A percentile compares a stretch with the other conserved stretches of the same genome.
phyloP scores from a whole-genome alignment of 164 flowering plant genomes.

The Pachysandra terminalis region DNA sequence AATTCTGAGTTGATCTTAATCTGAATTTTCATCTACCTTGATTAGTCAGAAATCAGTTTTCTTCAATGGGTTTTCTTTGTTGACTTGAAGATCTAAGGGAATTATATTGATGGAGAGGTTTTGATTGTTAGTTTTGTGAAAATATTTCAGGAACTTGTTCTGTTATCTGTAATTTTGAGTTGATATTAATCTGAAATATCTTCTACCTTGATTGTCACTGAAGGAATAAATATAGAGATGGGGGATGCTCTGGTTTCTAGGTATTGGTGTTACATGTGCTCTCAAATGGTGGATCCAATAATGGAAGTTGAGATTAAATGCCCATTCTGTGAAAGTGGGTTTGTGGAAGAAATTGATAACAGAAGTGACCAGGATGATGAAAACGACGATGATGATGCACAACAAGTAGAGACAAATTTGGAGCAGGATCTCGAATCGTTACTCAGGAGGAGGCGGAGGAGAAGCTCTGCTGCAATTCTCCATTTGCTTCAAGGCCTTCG shows the following conservation, averaged over 20 bases:
- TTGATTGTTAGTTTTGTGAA: background rate
- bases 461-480: conserved; percentile 59
- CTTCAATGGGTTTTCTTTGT: background rate
- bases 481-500: conserved; percentile 57
- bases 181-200: background rate
- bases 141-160: background rate
- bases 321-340: conserved; percentile 66
- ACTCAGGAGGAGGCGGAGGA: conserved; percentile 58
- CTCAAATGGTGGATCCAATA: conserved; percentile 57
- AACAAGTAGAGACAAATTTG: conserved; percentile 34
- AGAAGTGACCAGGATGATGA: background rate
- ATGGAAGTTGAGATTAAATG: conserved; percentile 71
- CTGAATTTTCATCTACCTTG: background rate
- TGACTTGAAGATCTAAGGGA: background rate
- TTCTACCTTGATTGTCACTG: conserved; percentile 5
- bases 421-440: conserved; percentile 46
- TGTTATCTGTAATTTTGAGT: conserved; percentile 5
- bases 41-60: background rate
- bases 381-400: conserved; percentile 29
- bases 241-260: conserved; percentile 47
- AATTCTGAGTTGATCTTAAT: conserved; percentile 3
- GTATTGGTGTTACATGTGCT: conserved; percentile 81
- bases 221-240: conserved; percentile 26
- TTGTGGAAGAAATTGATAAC: conserved; percentile 64
- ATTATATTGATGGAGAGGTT: background rate